Conservation (phyloP, 2,329 filamentous ascomycete genomes). For the Nemania serpens region DNA sequence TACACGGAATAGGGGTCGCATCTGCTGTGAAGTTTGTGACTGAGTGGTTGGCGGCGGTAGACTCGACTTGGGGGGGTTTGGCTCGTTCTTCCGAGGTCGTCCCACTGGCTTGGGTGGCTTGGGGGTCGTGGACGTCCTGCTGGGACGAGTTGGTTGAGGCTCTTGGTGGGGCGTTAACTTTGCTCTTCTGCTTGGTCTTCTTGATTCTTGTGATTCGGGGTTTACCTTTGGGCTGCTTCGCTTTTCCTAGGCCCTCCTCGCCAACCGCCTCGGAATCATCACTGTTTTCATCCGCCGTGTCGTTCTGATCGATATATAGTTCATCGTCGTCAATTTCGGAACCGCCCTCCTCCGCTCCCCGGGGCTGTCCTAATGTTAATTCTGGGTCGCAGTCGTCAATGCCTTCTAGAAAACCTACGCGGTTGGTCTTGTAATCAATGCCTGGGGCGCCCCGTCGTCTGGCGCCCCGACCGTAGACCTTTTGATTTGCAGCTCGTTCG, state of each 20-base stretch:
- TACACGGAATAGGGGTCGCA: background rate
- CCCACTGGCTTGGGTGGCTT: background rate
- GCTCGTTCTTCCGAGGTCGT: background rate
- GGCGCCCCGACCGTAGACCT: constrained; percentile 85
- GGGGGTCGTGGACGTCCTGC: constrained; percentile 2
- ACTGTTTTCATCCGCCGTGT: constrained; percentile 33
- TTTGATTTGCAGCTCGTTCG: constrained; percentile 68
- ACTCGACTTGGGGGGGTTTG: background rate
- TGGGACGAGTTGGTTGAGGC: constrained; percentile 26
- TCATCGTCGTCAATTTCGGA: constrained; percentile 40
- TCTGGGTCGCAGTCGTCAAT: constrained; percentile 30
- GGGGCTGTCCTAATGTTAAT: constrained; percentile 33
- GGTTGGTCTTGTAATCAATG: constrained; percentile 54
- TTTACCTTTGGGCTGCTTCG: constrained; percentile 23
- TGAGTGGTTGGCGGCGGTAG: background rate
- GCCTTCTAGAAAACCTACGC: constrained; percentile 40
- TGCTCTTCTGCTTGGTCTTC: constrained; percentile 25
- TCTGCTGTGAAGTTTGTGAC: background rate
- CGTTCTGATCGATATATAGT: constrained; percentile 37
- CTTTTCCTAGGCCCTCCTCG: constrained; percentile 7
- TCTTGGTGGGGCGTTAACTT: constrained; percentile 35
- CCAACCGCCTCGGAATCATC: constrained; percentile 22
- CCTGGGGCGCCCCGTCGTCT: constrained; percentile 61
- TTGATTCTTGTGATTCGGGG: constrained; percentile 20
- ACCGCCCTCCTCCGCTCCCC: constrained; percentile 31